Evolutionary conservation across 371 early-diverging fungal species (phyloP), one percentile per base, ranked within the genome.

Genomic region (Gilbertella persicaria): DNA sequence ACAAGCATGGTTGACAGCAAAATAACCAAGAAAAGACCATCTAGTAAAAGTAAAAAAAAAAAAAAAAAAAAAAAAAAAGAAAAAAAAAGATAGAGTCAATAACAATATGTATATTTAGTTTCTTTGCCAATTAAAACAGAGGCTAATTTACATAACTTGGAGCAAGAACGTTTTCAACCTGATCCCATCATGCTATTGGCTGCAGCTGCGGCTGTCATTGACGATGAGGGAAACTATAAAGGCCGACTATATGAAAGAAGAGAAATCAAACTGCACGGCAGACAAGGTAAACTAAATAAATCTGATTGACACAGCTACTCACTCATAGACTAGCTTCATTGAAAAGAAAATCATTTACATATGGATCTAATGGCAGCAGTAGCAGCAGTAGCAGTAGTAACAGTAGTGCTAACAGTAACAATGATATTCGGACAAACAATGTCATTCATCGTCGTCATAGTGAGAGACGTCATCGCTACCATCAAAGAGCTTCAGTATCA

Each of bases 181-280:
- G 77, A 77, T 66, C 77, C 77, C n/a, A 77, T 77, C 37, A 66
- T 73, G 63, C 44, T 77, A 36, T 45, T 77, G 19, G 77, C 73
- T 23, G 77, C 73, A 10, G 78, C 78, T 8, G 78, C 78, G 16
- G 71, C 69, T 16, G 66, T 73, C 19, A 60, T 66, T 48, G 61
- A 65, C 9, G 63, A 67, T 21, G 69, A 57, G 24, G 57, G 62
- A 13, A 57, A 53, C 33, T 63, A 58, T 24, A 63, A 58, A 35
- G 53, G 53, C 16, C 39, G 63, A 50, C 30, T 36, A 5, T 63
- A 58, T 39, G 58, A 63, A 50, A 46, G 63, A 53, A 43, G 63
- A 41, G 63, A 63, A 23, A 63, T 63, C 24, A 39, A 40, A n/a
- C 13, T 63, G 17, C 53, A 63, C 39, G 45, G 46, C 6, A 47